Evolutionary conservation across 176 grass and related monocot genomes (phyloP).

Genomic region (Aegilops umbellulata): DNA sequence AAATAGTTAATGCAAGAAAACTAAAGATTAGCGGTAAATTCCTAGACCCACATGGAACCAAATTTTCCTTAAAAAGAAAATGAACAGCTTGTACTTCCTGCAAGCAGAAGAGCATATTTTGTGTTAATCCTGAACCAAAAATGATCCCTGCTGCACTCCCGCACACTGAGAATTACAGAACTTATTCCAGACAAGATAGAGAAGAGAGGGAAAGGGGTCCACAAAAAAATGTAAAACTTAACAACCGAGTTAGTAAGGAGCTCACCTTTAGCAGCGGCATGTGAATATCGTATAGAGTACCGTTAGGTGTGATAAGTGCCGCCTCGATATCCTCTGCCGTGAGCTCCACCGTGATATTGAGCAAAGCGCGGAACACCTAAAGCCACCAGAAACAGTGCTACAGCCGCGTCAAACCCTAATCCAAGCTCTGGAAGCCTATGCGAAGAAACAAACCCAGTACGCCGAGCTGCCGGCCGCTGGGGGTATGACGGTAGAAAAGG

Average conservation of each 20-base stretch:
- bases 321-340: conserved; percentile 88
- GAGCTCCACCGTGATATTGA: conserved; percentile 79
- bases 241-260: not conserved
- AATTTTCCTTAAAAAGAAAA: not conserved
- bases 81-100: not conserved
- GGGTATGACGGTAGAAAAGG: not conserved
- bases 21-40: not conserved
- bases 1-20: not conserved
- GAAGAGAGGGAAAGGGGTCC: not conserved
- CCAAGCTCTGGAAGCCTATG: conserved; percentile 3
- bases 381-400: conserved; percentile 16
- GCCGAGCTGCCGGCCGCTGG: not conserved
- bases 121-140: not conserved
- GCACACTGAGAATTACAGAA: not conserved
- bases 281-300: conserved; percentile 74
- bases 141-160: not conserved
- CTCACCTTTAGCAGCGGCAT: conserved; percentile 95
- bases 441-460: not conserved
- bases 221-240: not conserved
- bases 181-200: not conserved
- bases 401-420: conserved; percentile 40
- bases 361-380: conserved; percentile 83
- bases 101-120: not conserved
- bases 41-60: not conserved
- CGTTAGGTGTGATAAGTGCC: conserved; percentile 80